Conservation (phyloP, 2,329 filamentous ascomycete genomes). For the Botryotinia globosa region DNA sequence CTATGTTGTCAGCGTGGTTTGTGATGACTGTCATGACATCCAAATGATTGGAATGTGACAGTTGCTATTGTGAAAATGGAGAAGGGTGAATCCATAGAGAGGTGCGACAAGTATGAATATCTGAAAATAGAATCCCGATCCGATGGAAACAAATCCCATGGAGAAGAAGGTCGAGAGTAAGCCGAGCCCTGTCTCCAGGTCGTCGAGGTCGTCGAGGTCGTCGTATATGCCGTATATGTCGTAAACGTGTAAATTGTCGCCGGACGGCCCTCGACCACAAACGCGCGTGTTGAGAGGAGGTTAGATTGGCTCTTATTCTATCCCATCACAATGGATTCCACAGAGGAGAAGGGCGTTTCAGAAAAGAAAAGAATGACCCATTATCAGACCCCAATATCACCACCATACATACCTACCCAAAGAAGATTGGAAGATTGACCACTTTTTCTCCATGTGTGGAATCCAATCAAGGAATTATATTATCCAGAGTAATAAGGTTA, state of each 20-base stretch:
- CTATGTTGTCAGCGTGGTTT: conserved; percentile 8
- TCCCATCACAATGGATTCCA: neutral
- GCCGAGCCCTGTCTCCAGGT: neutral
- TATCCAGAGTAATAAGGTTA: too few relatives aligned
- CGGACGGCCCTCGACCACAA: conserved; percentile 16
- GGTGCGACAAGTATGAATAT: neutral
- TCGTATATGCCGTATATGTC: too few relatives aligned
- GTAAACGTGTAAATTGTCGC: neutral
- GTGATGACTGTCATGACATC: conserved; percentile 1
- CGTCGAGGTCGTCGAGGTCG: neutral
- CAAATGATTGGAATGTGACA: conserved; percentile 15
- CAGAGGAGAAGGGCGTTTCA: conserved; percentile 1
- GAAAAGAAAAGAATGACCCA: neutral
- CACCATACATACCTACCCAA: too few relatives aligned
- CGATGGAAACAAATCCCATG: neutral
- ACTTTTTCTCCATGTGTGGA: neutral
- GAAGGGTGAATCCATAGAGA: too few relatives aligned
- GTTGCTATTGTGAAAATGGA: neutral
- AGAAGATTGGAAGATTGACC: neutral
- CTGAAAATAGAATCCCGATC: conserved; percentile 19
- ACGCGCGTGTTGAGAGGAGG: conserved; percentile 9
- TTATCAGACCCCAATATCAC: neutral
- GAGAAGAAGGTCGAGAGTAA: neutral
- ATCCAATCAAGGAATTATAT: conserved; percentile 4
- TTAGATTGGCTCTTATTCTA: neutral